Base-by-base conservation (phyloP, 2,329 filamentous ascomycete species). In the Didymella pinodella region DNA sequence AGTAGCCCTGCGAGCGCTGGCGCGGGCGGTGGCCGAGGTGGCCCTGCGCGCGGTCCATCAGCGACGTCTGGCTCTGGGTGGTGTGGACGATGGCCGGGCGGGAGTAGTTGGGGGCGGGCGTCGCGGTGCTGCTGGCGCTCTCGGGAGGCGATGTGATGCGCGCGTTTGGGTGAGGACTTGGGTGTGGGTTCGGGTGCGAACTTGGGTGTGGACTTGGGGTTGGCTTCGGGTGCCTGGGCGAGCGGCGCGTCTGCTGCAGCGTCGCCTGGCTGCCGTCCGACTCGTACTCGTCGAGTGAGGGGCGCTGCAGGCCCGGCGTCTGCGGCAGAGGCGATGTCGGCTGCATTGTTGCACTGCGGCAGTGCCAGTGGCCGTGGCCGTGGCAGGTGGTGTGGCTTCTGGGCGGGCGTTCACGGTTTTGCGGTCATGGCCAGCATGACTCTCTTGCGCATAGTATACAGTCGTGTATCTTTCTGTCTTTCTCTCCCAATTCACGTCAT, bases 1-100 rank as follows among this genome's bases (percentile, higher is more conserved):
- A 93, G 70, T 88, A 86, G 69, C 91, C 91, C 73, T 91, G 90
- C 8, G 86, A 90, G 66, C 89, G 86, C 61, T 91, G 91, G 68
- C 90, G 85, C 65, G 77, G 88, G 77, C 74, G 85, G 77, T 82
- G 90, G 80, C 69, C 81, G 66, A 76, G 62, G 53, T 66, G 36
- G 7, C 36, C 36, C 36, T 40, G 62, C 45, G 59, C 40, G 50
- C 56, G 56, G 50, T 59, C 56, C 11, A 59, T 43, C 26, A 59
- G 50, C 40, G 56, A 54, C 32, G 56, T 61, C 63, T 67, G 66
- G 47, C 58, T 65, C 61, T 65, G 65, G 3, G 61, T 51, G 78
- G 72, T 43, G 73, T 80, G 61, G 75, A 69, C 70, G 65, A 58
- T 77, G 71, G 65, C 71, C 67, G 55, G 74, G 59, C 74, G 73